Evolutionary conservation across 345 rosid species (phyloP), one percentile per base, ranked within the genome.

Genomic region (Hibiscus mutabilis): DNA sequence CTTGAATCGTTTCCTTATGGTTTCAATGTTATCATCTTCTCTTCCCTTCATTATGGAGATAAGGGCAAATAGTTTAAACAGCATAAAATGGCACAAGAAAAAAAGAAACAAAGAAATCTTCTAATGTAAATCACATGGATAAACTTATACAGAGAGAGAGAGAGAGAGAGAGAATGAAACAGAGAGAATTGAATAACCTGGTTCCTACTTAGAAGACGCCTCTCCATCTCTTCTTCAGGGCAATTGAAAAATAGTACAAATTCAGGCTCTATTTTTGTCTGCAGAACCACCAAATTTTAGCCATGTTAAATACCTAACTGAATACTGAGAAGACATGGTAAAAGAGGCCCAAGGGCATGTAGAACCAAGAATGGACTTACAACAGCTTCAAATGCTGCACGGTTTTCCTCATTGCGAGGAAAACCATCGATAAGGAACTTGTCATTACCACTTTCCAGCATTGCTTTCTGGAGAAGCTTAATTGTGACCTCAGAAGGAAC

Each of bases 401-500:
- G 89, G 75, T 89, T 92, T 74, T 90, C 93, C 81, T 92, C 91
- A 72, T 92, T 85, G 15, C 95, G 86, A 74, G 97, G 98, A 68
- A 92, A 92, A n/a, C 93, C 98, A 89, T 90, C 95, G 70, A 90
- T 86, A 40, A 92, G 82, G 65, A 89, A 87, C 66, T 82, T 92
- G 75, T 85, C 83, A 69, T 89, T 89, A 22, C 80, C 84, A 73
- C 70, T 80, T 78, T 80, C 85, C 69, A 77, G 82, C 78, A 89
- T 87, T 58, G 90, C 95, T 73, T 84, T 84, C 65, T 86, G 84
- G 67, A 93, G 86, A 76, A 91, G 98, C 78, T 85, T 86, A 56
- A 93, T 80, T 13, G 98, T 93, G 21, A 91, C 86, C 84, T 88
- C 93, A 19, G 96, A 91, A 27, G 97, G 97, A 56, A 91, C 98